These are phyloP conservation scores for Sugiyamaella japonica DNA, from an alignment of 1,139 yeast genomes.

Conservation along the genomic window DNA sequence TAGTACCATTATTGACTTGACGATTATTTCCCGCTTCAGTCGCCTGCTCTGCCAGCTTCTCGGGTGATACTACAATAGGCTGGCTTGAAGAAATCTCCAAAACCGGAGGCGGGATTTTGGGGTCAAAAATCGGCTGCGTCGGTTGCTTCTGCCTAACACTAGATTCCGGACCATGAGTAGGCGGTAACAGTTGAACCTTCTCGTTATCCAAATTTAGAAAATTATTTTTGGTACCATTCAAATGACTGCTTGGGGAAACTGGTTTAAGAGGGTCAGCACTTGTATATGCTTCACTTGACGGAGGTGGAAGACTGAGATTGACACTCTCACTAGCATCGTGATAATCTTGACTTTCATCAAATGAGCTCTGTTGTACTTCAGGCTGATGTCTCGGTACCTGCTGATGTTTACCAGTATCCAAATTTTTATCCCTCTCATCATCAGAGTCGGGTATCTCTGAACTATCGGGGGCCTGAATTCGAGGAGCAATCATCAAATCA, in stretches of 20 bases:
- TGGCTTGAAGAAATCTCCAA: slow-evolving; percentile 6
- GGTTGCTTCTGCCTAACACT: slow-evolving; percentile 3
- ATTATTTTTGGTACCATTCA: slow-evolving; percentile 8
- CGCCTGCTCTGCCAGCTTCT: neutral
- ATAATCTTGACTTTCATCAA: slow-evolving; percentile 2
- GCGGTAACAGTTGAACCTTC: slow-evolving; percentile 14
- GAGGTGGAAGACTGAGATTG: slow-evolving; percentile 23
- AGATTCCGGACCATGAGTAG: neutral
- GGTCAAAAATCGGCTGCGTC: neutral
- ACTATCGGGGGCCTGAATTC: neutral
- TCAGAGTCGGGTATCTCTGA: slow-evolving; percentile 11
- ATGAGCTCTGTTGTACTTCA: neutral
- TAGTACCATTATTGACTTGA: neutral
- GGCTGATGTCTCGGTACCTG: neutral
- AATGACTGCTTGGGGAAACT: slow-evolving; percentile 11
- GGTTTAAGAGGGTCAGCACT: slow-evolving; percentile 16
- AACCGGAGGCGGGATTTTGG: neutral
- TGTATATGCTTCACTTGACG: slow-evolving; percentile 8
- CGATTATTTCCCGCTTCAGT: too few species aligned
- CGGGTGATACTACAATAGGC: neutral
- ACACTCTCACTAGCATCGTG: slow-evolving; percentile 26
- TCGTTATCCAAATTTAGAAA: slow-evolving; percentile 3
- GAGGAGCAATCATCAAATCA: slow-evolving; percentile 11
- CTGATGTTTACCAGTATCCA: neutral
- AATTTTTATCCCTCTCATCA: neutral